phyloP scores from a whole-genome alignment of 148 eudicot genomes.

The Limonium bicolor region DNA sequence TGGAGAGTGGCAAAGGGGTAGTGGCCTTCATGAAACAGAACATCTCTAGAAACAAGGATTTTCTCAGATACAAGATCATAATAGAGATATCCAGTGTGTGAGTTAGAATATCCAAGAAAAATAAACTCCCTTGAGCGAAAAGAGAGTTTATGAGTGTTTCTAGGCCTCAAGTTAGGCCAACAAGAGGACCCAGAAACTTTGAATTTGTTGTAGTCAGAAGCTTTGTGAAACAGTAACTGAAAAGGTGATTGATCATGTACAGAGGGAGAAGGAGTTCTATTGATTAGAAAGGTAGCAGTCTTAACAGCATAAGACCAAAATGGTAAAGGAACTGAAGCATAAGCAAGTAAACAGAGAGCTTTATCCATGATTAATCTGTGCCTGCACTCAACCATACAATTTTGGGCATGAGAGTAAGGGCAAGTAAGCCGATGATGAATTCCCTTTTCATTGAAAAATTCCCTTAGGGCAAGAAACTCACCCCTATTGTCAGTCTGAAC shows the following conservation, averaged over 20 bases:
- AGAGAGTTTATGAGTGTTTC: neutral
- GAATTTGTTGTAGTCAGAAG: neutral
- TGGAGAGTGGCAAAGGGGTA: too few species aligned
- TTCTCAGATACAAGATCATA: neutral
- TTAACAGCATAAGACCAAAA: too few species aligned
- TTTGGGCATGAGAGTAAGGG: too few species aligned
- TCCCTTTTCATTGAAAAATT: too few species aligned
- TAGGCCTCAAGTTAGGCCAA: neutral
- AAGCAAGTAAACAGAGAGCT: too few species aligned
- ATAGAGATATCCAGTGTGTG: neutral
- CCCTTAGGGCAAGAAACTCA: too few species aligned
- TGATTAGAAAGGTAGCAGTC: neutral
- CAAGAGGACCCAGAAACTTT: neutral
- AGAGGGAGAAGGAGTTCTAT: neutral
- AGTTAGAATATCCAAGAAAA: neutral
- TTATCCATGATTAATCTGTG: too few species aligned
- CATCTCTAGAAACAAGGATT: neutral
- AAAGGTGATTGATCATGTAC: neutral
- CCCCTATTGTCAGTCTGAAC: too few species aligned
- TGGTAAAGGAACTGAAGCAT: too few species aligned
- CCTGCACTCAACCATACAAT: too few species aligned
- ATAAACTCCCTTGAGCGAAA: too few species aligned
- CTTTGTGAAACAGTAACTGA: neutral
- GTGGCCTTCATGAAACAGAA: neutral
- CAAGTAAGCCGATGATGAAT: too few species aligned